Conservation (phyloP, 257 asterid genomes). For the Capsicum baccatum region DNA sequence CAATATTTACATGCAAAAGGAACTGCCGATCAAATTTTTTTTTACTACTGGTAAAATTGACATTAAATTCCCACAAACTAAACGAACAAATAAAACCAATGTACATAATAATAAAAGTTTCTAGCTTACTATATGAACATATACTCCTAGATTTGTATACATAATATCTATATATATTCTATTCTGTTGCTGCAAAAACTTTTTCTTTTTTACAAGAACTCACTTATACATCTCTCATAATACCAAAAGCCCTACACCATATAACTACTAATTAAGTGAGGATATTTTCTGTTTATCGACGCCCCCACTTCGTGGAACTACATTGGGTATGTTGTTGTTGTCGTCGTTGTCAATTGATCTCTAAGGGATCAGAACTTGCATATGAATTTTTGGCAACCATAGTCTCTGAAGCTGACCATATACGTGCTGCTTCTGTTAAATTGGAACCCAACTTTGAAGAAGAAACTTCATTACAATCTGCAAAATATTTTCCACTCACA, state of each 20-base stretch:
- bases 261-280: neutral
- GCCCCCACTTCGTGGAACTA: too few relatives aligned
- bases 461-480: conserved; percentile 86
- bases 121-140: conserved; percentile 25
- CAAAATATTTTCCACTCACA: conserved; percentile 75
- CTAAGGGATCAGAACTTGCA: conserved; percentile 31
- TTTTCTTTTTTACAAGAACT: neutral
- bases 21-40: neutral
- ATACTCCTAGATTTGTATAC: conserved; percentile 7
- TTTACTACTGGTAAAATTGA: neutral
- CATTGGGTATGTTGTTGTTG: too few relatives aligned
- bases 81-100: conserved; percentile 18
- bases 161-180: neutral
- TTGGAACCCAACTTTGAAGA: conserved; percentile 75
- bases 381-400: conserved; percentile 52
- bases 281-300: neutral
- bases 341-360: neutral
- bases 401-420: conserved; percentile 76
- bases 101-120: conserved; percentile 11
- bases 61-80: conserved; percentile 23
- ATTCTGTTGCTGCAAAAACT: neutral
- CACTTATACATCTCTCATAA: neutral
- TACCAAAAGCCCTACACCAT: neutral
- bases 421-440: conserved; percentile 60
- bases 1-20: neutral